These are phyloP conservation scores for Eragrostis nindensis DNA, from an alignment of 176 grass and related monocot species.

Conservation along the genomic window DNA sequence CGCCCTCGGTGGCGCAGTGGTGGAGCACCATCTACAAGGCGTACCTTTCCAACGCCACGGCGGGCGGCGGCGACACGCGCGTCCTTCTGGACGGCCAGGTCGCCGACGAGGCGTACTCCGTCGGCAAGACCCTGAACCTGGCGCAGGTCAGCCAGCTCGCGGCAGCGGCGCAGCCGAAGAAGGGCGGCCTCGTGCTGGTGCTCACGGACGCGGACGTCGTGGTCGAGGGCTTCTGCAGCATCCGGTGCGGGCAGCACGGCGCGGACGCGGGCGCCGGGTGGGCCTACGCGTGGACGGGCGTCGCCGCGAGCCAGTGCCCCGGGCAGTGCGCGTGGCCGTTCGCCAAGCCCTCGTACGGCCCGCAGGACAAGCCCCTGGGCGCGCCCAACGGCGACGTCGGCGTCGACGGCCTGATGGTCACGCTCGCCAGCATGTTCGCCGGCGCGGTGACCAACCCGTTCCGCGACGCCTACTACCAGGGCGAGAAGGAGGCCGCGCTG, in stretches of 20 bases:
- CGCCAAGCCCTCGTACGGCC: constrained; percentile 50
- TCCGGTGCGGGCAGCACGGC: constrained; percentile 52
- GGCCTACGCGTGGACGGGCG: no score
- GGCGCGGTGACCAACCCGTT: constrained; percentile 59
- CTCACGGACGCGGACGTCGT: constrained; percentile 49
- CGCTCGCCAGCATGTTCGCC: constrained; percentile 52
- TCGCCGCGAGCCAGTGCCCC: constrained; percentile 65
- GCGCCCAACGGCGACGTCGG: constrained; percentile 65
- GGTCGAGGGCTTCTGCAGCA: constrained; percentile 57
- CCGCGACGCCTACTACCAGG: constrained; percentile 60
- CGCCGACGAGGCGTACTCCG: constrained; percentile 39
- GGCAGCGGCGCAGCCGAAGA: not conserved
- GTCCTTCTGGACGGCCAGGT: constrained; percentile 17
- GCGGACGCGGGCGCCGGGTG: no score
- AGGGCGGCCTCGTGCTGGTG: constrained; percentile 38
- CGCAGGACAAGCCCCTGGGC: constrained; percentile 33
- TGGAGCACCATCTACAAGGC: constrained; percentile 46
- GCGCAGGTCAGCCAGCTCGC: constrained; percentile 42
- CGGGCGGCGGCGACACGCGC: not conserved
- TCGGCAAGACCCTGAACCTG: constrained; percentile 39
- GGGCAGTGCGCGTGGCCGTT: constrained; percentile 74
- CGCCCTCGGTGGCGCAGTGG: constrained; percentile 48
- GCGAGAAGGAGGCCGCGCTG: constrained; percentile 50
- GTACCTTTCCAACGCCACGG: constrained; percentile 40
- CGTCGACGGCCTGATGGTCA: constrained; percentile 52